Conservation (phyloP, 2,329 filamentous ascomycete genomes). For the Pseudopyrenochaeta lycopersici region DNA sequence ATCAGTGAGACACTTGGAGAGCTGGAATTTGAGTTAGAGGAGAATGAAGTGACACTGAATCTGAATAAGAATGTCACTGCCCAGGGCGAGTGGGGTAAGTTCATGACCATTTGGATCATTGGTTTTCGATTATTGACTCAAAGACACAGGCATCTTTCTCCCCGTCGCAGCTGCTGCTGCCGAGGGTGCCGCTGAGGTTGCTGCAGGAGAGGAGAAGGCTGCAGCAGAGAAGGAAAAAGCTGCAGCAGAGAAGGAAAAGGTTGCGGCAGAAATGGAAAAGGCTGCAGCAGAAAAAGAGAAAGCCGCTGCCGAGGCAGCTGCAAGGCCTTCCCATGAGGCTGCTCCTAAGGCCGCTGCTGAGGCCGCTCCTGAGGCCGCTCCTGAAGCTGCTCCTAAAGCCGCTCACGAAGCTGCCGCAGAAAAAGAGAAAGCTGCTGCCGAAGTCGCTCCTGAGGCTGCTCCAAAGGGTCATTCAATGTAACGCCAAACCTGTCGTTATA, state of each 20-base stretch:
- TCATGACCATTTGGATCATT: not conserved
- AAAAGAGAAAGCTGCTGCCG: not conserved
- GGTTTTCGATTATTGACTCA: not conserved
- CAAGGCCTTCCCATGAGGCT: not conserved
- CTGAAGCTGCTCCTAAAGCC: not conserved
- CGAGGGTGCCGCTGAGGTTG: constrained; percentile 4
- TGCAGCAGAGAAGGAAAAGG: no score
- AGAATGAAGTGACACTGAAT: constrained; percentile 33
- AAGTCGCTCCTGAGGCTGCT: not conserved
- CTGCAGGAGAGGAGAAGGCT: constrained; percentile 1
- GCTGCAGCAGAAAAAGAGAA: no score
- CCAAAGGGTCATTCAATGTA: not conserved
- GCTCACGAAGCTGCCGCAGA: no score
- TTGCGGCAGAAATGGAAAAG: no score
- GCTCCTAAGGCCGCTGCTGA: not conserved
- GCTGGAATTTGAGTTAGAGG: constrained; percentile 32
- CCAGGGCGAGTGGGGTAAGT: constrained; percentile 33
- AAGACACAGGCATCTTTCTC: constrained; percentile 17
- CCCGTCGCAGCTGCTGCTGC: constrained; percentile 18
- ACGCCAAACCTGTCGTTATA: no score
- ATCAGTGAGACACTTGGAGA: constrained; percentile 26
- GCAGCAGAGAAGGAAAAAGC: not conserved
- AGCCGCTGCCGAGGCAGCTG: no score
- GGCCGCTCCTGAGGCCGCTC: not conserved
- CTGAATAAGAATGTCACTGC: constrained; percentile 34